A percentile compares a stretch with the other conserved stretches of the same genome.
phyloP scores from a whole-genome alignment of 306 rosid species.

The Prunus salicina region DNA sequence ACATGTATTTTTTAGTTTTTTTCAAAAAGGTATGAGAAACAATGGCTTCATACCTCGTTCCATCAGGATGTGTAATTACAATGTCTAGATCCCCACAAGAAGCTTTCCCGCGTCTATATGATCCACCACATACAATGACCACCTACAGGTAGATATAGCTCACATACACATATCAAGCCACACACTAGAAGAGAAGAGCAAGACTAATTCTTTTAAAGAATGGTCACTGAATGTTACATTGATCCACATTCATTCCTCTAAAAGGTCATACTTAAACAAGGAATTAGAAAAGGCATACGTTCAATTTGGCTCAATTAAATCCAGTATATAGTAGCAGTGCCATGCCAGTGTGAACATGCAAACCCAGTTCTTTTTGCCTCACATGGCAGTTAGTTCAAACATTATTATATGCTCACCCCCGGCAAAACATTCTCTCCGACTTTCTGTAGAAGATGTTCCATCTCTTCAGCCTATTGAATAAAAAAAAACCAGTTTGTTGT shows the following conservation, averaged over 20 bases:
- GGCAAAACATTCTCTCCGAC: constrained; percentile 74
- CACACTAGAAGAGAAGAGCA: constrained; percentile 12
- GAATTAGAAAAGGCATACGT: not conserved
- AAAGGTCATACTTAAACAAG: not conserved
- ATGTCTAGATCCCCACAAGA: constrained; percentile 94
- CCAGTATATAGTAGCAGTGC: not conserved
- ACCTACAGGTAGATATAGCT: constrained; percentile 38
- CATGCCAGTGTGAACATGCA: not conserved
- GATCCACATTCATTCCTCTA: constrained; percentile 2
- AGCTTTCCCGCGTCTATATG: constrained; percentile 88
- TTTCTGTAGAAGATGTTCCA: constrained; percentile 67
- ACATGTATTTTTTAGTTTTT: not conserved
- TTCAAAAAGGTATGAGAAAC: not conserved
- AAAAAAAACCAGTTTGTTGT: constrained; percentile 11
- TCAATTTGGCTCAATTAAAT: not conserved
- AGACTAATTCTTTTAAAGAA: not conserved
- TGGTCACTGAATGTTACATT: not conserved
- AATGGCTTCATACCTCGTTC: constrained; percentile 50
- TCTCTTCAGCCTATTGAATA: constrained; percentile 70
- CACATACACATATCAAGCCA: constrained; percentile 1
- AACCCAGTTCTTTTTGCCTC: constrained; percentile 1
- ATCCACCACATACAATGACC: constrained; percentile 81
- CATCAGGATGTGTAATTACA: constrained; percentile 89
- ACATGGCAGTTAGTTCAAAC: constrained; percentile 6
- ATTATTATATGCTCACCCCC: constrained; percentile 53